Evolutionary conservation across 495 filamentous ascomycete species (phyloP), one percentile per base, ranked within the genome.

Genomic region (Podospora appendiculata): DNA sequence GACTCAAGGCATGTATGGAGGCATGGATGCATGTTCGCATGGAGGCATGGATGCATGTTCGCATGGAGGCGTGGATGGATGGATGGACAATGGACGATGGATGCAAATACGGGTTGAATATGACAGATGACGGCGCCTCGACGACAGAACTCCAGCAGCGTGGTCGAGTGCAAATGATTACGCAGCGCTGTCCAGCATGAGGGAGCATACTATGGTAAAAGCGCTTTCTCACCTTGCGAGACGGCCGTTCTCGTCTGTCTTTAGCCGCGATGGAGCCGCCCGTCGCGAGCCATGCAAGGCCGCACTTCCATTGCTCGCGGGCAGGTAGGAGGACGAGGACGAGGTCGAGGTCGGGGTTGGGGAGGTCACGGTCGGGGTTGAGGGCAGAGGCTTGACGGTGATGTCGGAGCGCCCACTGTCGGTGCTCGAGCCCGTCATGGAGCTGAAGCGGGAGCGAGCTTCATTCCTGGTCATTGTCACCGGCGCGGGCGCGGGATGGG

Each of bases 391-490:
- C 62, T 74, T 79, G 53, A 81, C 68, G 46, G 83, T 86, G 53
- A 79, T 74, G 60, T 64, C 77, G 48, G 81, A 83, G 48, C 75
- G 72, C 60, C 73, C 78, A 65, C 78, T 82, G 62, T 79, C 75
- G 53, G 73, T 76, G 67, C 76, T 77, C 43, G 81, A 77, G 76
- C 79, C 81, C 69, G 79, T 79, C 63, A 72, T 74, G 58, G 83
- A 82, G 70, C 78, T 82, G 74, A 81, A 77, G 62, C 80, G 76
- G 57, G 62, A 70, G 47, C 56, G 64, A 50, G 72, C 72, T 61
- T 82, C 78, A 66, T 79, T 73, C 63, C 76, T 75, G 61, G 79
- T 78, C 81, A 85, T 83, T 63, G 68, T 79, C 72, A 68, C 67
- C 17, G 43, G 43, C 43, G 10, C n/a, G n/a, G 43, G 43, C 43